Evolutionary conservation across 2,329 filamentous ascomycete species (phyloP).

Genomic region (Curvularia sp.): DNA sequence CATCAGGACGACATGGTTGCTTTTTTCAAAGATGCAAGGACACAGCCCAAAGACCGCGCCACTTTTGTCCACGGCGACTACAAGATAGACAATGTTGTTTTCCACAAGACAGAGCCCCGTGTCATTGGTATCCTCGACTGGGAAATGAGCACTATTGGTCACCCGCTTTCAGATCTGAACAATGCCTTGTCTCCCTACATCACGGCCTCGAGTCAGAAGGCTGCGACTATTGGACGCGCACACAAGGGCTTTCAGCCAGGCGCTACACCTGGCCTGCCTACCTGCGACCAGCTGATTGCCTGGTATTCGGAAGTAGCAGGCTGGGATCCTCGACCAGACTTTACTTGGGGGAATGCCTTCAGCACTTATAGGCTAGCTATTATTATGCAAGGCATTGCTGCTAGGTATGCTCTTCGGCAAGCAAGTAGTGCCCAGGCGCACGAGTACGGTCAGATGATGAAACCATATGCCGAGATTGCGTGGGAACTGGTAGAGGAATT

Average conservation of each 20-base stretch:
- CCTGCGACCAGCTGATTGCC: constrained; percentile 62
- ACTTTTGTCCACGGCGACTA: constrained; percentile 93
- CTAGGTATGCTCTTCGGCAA: constrained; percentile 81
- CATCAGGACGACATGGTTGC: constrained; percentile 79
- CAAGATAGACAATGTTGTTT: constrained; percentile 74
- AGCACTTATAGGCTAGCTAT: constrained; percentile 65
- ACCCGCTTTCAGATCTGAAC: constrained; percentile 87
- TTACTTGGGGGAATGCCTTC: constrained; percentile 71
- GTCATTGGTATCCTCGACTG: constrained; percentile 93
- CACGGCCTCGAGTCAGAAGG: constrained; percentile 49
- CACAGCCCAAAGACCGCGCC: constrained; percentile 77
- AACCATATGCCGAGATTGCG: constrained; percentile 76
- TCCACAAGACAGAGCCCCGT: constrained; percentile 83
- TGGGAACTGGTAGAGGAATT: constrained; percentile 73
- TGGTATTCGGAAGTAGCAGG: constrained; percentile 75
- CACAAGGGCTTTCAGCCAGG: constrained; percentile 66
- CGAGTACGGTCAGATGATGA: constrained; percentile 72
- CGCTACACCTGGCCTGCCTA: constrained; percentile 70
- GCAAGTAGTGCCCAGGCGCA: constrained; percentile 85
- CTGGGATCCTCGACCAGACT: constrained; percentile 70
- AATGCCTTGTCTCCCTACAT: constrained; percentile 69
- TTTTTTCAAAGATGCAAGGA: constrained; percentile 74
- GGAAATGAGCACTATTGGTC: constrained; percentile 97
- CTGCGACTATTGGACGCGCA: constrained; percentile 50
- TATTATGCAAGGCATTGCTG: constrained; percentile 89